These are phyloP conservation scores for Cydonia oblonga DNA, from an alignment of 331 rosid genomes.

Conservation along the genomic window DNA sequence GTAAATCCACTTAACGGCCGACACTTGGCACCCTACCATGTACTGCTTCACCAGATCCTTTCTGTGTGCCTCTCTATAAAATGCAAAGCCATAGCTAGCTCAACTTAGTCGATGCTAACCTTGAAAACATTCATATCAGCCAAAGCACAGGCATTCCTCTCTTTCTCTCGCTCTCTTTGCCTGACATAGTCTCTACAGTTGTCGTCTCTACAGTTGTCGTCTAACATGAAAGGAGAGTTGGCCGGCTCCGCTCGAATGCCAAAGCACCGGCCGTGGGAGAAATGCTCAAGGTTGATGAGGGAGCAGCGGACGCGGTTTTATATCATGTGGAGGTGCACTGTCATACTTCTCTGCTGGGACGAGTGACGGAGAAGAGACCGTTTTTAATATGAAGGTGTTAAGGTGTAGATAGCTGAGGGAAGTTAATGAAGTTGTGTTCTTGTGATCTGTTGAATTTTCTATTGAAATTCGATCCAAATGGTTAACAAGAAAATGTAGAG, in stretches of 20 bases:
- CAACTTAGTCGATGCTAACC: background rate
- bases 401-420: too few relatives aligned
- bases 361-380: constrained; percentile 7
- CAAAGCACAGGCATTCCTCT: background rate
- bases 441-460: background rate
- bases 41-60: background rate
- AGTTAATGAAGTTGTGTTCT: background rate
- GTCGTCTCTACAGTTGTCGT: background rate
- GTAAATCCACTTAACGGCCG: constrained; percentile 14
- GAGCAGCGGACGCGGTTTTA: constrained; percentile 63
- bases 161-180: background rate
- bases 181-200: background rate
- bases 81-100: background rate
- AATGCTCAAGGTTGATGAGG: constrained; percentile 49
- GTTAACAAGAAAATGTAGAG: background rate
- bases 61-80: background rate
- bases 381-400: background rate
- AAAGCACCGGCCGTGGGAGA: constrained; percentile 36
- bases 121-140: background rate
- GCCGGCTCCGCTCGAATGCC: constrained; percentile 13
- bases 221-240: constrained; percentile 4
- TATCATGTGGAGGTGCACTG: constrained; percentile 71
- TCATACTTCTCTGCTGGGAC: constrained; percentile 56
- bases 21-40: constrained; percentile 27
- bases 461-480: background rate